Evolutionary conservation across 2,329 filamentous ascomycete genomes (phyloP), one percentile per base, ranked within the genome.

Genomic region (Exophiala mesophila): DNA sequence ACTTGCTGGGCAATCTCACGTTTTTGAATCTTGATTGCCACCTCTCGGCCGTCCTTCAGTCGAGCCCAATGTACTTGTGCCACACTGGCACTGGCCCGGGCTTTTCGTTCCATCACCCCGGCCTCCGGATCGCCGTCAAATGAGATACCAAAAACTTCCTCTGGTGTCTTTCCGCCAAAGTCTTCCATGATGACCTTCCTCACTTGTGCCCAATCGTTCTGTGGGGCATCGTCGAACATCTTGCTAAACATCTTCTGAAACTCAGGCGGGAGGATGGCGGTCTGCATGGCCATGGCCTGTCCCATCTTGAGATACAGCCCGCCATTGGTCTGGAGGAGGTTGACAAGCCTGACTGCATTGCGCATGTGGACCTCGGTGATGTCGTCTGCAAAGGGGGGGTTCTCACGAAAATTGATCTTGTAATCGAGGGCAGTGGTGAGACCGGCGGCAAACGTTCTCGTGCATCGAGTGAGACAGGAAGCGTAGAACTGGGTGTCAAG

Each of bases 271-370:
- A 98, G 69, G 18, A 97, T 82, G 0, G 90, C 90, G 54, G 85
- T 90, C 72, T 98, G 92, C 92, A 97, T 97, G 10, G 90, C 92
- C 54, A 98, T 90, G 3, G 92, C 92, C 71, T 98, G 92, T 1
- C 92, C 92, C 45, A 98, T 96, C 74, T 98, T 98, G 60, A 97
- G 73, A 61, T 97, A 98, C 13, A 98, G 67, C 0, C 92, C 92
- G 47, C 92, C 90, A 73, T 98, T 98, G 41, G 78, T 71, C 18
- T 86, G 77, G 53, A 97, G 73, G 49, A 98, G 69, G 20, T 90
- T 74, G 47, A 87, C 94, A 26, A 97, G 69, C 18, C 86, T 76
- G 67, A 88, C 80, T 0, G 92, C 92, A 59, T 85, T 94, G 48
- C 92, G 82, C 26, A 76, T 70, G 65, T 98, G 92, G 37, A 97